phyloP scores from a whole-genome alignment of 164 flowering plant species.

The Amborella trichopoda region DNA sequence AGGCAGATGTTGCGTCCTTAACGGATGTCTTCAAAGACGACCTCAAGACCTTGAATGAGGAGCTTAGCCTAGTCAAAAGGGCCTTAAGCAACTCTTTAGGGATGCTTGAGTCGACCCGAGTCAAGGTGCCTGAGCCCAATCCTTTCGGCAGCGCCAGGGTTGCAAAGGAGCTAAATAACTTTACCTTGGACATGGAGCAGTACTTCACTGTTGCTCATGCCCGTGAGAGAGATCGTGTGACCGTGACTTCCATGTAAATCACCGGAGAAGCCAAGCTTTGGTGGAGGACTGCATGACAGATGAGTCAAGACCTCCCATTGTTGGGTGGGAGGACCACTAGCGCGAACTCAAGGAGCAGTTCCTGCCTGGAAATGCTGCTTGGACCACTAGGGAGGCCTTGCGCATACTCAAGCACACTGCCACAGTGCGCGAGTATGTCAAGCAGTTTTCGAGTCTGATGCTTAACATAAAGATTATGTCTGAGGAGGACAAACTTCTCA shows the following conservation, averaged over 20 bases:
- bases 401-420: conserved; percentile 1
- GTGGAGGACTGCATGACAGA: not conserved
- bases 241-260: conserved; percentile 1
- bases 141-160: not conserved
- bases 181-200: conserved; percentile 9
- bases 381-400: conserved; percentile 7
- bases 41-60: no score
- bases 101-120: not conserved
- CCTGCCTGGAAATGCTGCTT: conserved; percentile 3
- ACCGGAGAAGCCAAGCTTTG: conserved; percentile 5
- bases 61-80: not conserved
- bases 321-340: no score
- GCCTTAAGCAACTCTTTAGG: not conserved
- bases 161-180: conserved; percentile 10
- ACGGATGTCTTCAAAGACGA: no score
- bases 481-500: conserved; percentile 11
- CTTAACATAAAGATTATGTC: conserved; percentile 15
- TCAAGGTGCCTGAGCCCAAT: conserved; percentile 6
- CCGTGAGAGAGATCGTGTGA: not conserved
- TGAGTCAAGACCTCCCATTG: not conserved
- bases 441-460: conserved; percentile 9
- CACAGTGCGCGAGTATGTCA: conserved; percentile 4
- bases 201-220: conserved; percentile 3
- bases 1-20: no score
- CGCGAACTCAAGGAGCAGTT: conserved; percentile 11